phyloP scores from a whole-genome alignment of 2,329 filamentous ascomycete genomes.

The Sporothrix brasiliensis region DNA sequence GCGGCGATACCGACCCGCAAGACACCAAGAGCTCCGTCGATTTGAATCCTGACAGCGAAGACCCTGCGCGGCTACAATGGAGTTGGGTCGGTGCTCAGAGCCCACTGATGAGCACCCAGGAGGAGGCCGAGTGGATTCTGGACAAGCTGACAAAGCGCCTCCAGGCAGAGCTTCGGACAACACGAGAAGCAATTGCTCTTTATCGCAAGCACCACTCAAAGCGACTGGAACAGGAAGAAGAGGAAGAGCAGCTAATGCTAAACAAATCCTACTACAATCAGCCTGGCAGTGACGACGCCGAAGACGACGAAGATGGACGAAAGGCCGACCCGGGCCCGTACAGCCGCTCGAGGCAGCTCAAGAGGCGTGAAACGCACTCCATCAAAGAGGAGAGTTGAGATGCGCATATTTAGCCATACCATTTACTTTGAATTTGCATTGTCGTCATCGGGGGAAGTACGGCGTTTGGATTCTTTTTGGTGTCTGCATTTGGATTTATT shows the following conservation, averaged over 20 bases:
- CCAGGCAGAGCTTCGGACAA: constrained; percentile 51
- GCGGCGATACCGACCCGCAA: neutral
- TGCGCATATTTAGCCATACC: no score
- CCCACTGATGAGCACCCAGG: constrained; percentile 68
- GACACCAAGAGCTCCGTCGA: neutral
- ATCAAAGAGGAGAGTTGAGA: constrained; percentile 31
- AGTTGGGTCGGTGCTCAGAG: constrained; percentile 73
- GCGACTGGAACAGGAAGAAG: neutral
- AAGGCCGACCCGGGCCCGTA: constrained; percentile 18
- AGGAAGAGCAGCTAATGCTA: neutral
- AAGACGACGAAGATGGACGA: neutral
- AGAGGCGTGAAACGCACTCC: constrained; percentile 26
- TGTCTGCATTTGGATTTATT: neutral
- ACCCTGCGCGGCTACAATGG: constrained; percentile 51
- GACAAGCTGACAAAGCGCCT: constrained; percentile 64
- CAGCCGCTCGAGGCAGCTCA: neutral
- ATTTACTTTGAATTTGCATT: neutral
- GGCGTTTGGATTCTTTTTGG: neutral
- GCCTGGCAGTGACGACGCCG: neutral
- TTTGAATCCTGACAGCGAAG: constrained; percentile 10
- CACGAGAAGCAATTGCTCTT: constrained; percentile 15
- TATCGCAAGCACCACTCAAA: neutral
- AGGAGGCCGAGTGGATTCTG: constrained; percentile 74
- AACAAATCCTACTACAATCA: neutral
- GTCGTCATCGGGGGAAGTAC: neutral